Conservation (phyloP, 495 filamentous ascomycete genomes). For the Penicillium longicatenatum region DNA sequence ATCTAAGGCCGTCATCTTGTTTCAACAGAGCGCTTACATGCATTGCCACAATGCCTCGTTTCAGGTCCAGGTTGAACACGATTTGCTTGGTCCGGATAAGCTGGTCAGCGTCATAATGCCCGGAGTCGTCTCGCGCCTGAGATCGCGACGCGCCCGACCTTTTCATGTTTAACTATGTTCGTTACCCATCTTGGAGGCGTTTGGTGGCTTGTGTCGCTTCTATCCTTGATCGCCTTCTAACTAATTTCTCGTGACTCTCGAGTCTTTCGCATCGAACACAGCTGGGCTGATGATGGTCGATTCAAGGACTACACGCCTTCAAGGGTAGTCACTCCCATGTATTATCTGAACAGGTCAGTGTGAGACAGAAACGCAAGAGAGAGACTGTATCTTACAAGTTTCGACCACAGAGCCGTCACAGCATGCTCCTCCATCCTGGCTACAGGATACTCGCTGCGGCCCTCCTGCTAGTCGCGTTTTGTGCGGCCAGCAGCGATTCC, state of each 20-base stretch:
- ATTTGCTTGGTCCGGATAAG: slow-evolving; percentile 11
- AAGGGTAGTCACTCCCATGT: slow-evolving; percentile 29
- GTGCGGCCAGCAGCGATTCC: slow-evolving; percentile 12
- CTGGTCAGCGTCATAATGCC: slow-evolving; percentile 17
- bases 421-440: slow-evolving; percentile 36
- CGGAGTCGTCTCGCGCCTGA: slow-evolving; percentile 21
- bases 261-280: neutral
- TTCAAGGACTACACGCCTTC: slow-evolving; percentile 22
- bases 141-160: slow-evolving; percentile 8
- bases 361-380: too few species aligned
- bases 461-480: slow-evolving; percentile 24
- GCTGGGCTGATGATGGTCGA: slow-evolving; percentile 27
- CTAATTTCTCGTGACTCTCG: neutral
- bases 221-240: slow-evolving; percentile 9
- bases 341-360: slow-evolving; percentile 26
- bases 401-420: slow-evolving; percentile 25
- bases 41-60: slow-evolving; percentile 28
- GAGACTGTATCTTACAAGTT: neutral
- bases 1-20: slow-evolving; percentile 28
- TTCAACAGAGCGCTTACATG: slow-evolving; percentile 41
- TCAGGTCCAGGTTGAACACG: slow-evolving; percentile 18
- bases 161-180: slow-evolving; percentile 24
- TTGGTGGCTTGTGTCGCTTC: slow-evolving; percentile 6
- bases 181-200: neutral
- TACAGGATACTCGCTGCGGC: slow-evolving; percentile 31